Conservation (phyloP, 371 early-diverging fungal species). For the Blastocladiella emersonii region DNA sequence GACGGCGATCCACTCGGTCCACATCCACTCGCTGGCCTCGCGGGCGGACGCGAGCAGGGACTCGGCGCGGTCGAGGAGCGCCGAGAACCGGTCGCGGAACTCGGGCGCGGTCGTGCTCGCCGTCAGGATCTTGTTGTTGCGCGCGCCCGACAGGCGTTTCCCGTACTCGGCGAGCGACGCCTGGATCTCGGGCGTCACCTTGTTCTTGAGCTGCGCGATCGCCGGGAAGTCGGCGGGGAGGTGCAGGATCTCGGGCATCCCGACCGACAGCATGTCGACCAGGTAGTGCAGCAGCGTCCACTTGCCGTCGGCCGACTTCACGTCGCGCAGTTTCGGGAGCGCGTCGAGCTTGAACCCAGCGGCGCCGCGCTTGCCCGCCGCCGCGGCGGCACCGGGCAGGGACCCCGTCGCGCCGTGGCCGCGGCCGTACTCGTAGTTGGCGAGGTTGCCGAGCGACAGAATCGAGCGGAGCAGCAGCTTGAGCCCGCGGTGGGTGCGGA, state of each 20-base stretch:
- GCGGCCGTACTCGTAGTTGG: constrained; percentile 29
- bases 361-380: constrained; percentile 16
- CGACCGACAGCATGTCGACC: constrained; percentile 9
- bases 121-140: constrained; percentile 4
- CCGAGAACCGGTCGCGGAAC: constrained; percentile 9
- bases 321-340: constrained; percentile 29
- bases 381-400: constrained; percentile 9
- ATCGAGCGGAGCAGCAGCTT: constrained; percentile 26
- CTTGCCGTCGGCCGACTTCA: constrained; percentile 34
- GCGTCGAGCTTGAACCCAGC: constrained; percentile 35
- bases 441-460: constrained; percentile 28
- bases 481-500: constrained; percentile 19
- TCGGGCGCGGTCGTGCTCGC: background rate
- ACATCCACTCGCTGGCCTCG: constrained; percentile 11
- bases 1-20: constrained; percentile 16
- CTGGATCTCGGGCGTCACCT: constrained; percentile 14
- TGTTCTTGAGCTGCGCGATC: constrained; percentile 14
- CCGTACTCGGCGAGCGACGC: constrained; percentile 11
- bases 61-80: constrained; percentile 10
- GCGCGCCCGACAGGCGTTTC: constrained; percentile 6
- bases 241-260: constrained; percentile 13
- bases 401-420: constrained; percentile 14
- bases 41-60: constrained; percentile 7
- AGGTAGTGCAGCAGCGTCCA: constrained; percentile 32
- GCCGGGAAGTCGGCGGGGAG: constrained; percentile 16